Conservation (phyloP, 2,329 filamentous ascomycete genomes). For the Annulohypoxylon truncatum region DNA sequence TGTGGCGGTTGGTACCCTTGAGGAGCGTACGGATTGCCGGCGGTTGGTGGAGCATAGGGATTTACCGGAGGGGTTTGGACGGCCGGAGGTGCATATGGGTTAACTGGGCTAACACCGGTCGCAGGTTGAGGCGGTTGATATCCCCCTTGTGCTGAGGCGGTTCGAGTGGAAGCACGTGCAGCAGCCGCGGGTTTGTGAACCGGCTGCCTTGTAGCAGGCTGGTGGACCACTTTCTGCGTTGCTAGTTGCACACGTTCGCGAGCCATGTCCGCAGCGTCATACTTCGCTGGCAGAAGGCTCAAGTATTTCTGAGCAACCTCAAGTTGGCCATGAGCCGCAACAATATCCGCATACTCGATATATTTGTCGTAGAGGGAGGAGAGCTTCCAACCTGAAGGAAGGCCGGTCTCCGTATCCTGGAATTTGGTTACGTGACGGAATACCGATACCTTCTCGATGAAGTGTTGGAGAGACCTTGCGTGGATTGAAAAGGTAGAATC, state of each 20-base stretch:
- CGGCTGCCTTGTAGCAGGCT: conserved; percentile 47
- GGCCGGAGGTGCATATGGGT: conserved; percentile 52
- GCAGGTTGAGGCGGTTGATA: conserved; percentile 62
- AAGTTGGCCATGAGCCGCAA: conserved; percentile 89
- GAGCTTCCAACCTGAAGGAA: conserved; percentile 88
- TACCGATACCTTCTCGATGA: conserved; percentile 98
- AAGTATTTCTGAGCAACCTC: conserved; percentile 91
- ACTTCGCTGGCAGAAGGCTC: conserved; percentile 83
- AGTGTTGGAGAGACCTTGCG: conserved; percentile 85
- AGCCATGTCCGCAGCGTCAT: conserved; percentile 87
- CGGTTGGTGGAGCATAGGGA: conserved; percentile 50
- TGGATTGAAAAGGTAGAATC: conserved; percentile 93
- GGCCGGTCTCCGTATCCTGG: conserved; percentile 77
- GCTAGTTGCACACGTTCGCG: conserved; percentile 87
- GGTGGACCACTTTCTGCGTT: conserved; percentile 68
- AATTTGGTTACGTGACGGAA: conserved; percentile 96
- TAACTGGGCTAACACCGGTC: conserved; percentile 44
- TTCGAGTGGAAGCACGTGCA: conserved; percentile 48
- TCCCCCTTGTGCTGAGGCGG: conserved; percentile 44
- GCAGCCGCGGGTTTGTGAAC: conserved; percentile 47
- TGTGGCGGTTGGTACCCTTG: conserved; percentile 68
- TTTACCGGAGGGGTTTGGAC: conserved; percentile 48
- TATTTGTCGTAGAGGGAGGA: conserved; percentile 92
- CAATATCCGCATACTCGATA: conserved; percentile 94
- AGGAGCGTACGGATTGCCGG: conserved; percentile 53